Conservation (phyloP, 768 basidiomycete genomes). For the Lactarius sp. region DNA sequence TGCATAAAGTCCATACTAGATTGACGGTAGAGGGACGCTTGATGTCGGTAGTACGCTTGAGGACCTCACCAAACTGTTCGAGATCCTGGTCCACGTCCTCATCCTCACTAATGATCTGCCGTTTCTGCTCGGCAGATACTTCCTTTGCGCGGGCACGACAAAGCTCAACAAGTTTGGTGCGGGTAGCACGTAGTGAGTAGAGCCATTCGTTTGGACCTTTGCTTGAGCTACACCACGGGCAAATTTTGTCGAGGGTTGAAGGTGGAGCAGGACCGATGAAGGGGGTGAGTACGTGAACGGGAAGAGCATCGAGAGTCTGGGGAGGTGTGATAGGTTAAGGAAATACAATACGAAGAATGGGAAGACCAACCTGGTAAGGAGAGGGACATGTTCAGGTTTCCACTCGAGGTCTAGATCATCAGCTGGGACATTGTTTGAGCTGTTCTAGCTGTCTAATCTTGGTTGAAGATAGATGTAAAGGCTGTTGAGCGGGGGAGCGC, state of each 20-base stretch:
- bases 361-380: conserved; percentile 63
- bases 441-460: conserved; percentile 79
- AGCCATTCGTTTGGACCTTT: conserved; percentile 80
- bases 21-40: conserved; percentile 69
- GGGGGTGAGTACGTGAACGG: conserved; percentile 78
- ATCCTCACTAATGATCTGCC: conserved; percentile 43
- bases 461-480: conserved; percentile 44
- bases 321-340: background rate
- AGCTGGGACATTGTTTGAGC: conserved; percentile 58
- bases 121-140: conserved; percentile 32
- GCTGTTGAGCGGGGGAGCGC: no score
- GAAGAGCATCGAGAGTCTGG: conserved; percentile 79
- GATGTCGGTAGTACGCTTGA: conserved; percentile 45
- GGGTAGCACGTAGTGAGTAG: conserved; percentile 76
- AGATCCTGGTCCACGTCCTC: conserved; percentile 36
- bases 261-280: conserved; percentile 82
- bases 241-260: conserved; percentile 79
- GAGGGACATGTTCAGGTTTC: conserved; percentile 65
- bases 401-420: conserved; percentile 66
- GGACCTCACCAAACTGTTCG: conserved; percentile 34
- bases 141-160: conserved; percentile 61
- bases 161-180: conserved; percentile 75
- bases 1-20: conserved; percentile 87
- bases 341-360: conserved; percentile 18
- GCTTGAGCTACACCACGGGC: conserved; percentile 70